Evolutionary conservation across 192 early-diverging fungal genomes (phyloP).

Genomic region (Backusella tuberculispora): DNA sequence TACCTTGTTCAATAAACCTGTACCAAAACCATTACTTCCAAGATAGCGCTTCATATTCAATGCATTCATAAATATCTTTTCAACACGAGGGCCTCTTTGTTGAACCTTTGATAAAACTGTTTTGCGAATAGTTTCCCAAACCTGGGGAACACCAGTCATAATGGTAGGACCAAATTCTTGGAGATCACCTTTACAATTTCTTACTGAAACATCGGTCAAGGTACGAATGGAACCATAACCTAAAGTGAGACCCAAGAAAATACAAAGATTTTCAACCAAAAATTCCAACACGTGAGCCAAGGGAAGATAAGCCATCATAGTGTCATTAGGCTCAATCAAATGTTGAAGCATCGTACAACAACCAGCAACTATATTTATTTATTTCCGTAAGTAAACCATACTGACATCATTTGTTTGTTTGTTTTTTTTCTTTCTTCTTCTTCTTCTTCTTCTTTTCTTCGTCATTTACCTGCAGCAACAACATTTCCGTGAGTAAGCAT

Average conservation of each 20-base stretch:
- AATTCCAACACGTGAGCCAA: slow-evolving; percentile 76
- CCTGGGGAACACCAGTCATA: slow-evolving; percentile 75
- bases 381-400: background rate
- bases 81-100: slow-evolving; percentile 43
- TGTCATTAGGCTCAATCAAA: slow-evolving; percentile 40
- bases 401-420: background rate
- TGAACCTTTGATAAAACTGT: slow-evolving; percentile 61
- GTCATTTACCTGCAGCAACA: slow-evolving; percentile 55
- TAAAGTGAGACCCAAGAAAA: slow-evolving; percentile 54
- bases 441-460: background rate
- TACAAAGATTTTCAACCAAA: slow-evolving; percentile 54
- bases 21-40: slow-evolving; percentile 49
- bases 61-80: slow-evolving; percentile 61
- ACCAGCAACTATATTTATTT: slow-evolving; percentile 55
- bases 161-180: slow-evolving; percentile 70
- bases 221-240: slow-evolving; percentile 72
- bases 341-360: slow-evolving; percentile 54
- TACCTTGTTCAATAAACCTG: slow-evolving; percentile 55
- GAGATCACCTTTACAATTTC: slow-evolving; percentile 68
- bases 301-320: slow-evolving; percentile 62
- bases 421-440: too few species aligned
- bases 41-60: slow-evolving; percentile 58
- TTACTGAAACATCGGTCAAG: slow-evolving; percentile 59
- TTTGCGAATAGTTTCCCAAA: slow-evolving; percentile 83
- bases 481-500: slow-evolving; percentile 68